These are phyloP conservation scores for Apophysomyces ossiformis DNA, from an alignment of 371 early-diverging fungal species.

Conservation along the genomic window DNA sequence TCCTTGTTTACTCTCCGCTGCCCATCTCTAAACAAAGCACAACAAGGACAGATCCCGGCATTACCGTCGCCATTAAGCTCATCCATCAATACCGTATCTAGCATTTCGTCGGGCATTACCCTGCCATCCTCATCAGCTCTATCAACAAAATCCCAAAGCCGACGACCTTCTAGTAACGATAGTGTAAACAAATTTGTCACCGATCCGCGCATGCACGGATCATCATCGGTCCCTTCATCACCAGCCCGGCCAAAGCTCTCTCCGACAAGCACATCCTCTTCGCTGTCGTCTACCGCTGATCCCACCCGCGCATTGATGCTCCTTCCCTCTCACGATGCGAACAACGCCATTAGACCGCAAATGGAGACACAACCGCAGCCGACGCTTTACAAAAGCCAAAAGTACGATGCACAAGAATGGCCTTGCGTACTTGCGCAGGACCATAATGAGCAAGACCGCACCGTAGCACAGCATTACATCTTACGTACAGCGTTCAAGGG, in stretches of 20 bases:
- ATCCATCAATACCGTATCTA: neutral
- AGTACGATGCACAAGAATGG: slow-evolving; percentile 25
- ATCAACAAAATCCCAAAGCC: neutral
- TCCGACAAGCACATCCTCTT: neutral
- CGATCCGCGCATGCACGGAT: neutral
- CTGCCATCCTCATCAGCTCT: neutral
- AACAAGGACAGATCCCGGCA: neutral
- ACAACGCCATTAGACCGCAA: neutral
- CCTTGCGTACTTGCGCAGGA: slow-evolving; percentile 39
- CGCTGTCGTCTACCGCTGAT: neutral
- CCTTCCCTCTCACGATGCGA: neutral
- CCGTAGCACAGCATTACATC: slow-evolving; percentile 54
- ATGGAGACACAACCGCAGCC: neutral
- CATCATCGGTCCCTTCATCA: neutral
- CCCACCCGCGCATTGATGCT: neutral
- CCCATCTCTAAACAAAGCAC: neutral
- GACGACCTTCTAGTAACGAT: slow-evolving; percentile 19
- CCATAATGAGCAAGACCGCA: slow-evolving; percentile 48
- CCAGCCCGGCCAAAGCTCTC: neutral
- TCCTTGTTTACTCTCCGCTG: neutral
- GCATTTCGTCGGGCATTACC: neutral
- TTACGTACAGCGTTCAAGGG: slow-evolving; percentile 48
- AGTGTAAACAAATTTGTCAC: slow-evolving; percentile 21
- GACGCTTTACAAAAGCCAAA: slow-evolving; percentile 14
- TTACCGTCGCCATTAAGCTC: neutral